Evolutionary conservation across 192 early-diverging fungal species (phyloP).

Genomic region (Glomus cerebriforme): DNA sequence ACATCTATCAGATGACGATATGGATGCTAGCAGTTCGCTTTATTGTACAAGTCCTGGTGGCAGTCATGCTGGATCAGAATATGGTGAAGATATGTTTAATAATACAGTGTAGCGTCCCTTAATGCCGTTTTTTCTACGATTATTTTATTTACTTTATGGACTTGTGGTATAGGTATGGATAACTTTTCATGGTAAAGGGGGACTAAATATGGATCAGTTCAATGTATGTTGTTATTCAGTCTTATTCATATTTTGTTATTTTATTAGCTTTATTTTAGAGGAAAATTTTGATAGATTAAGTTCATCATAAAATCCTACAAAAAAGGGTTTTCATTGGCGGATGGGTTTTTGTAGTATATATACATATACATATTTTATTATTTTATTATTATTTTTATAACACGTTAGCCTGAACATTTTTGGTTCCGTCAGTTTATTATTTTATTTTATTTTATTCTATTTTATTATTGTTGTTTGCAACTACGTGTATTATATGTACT

Average conservation of each 20-base stretch:
- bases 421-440: too few species aligned
- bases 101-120: background rate
- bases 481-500: background rate
- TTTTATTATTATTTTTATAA: too few species aligned
- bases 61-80: slow-evolving; percentile 18
- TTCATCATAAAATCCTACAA: background rate
- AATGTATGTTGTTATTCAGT: background rate
- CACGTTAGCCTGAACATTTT: too few species aligned
- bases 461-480: background rate
- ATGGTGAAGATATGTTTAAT: slow-evolving; percentile 18
- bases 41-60: slow-evolving; percentile 44
- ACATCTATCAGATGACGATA: slow-evolving; percentile 46
- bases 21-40: slow-evolving; percentile 44
- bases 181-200: background rate
- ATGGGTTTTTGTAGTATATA: background rate
- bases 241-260: background rate
- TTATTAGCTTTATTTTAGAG: background rate
- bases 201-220: background rate
- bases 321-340: background rate
- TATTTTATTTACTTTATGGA: background rate
- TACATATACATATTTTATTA: background rate
- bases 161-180: background rate
- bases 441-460: too few species aligned
- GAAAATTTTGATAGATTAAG: background rate
- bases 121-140: background rate